phyloP scores from a whole-genome alignment of 306 rosid genomes.

The Acacia melanoxylon region DNA sequence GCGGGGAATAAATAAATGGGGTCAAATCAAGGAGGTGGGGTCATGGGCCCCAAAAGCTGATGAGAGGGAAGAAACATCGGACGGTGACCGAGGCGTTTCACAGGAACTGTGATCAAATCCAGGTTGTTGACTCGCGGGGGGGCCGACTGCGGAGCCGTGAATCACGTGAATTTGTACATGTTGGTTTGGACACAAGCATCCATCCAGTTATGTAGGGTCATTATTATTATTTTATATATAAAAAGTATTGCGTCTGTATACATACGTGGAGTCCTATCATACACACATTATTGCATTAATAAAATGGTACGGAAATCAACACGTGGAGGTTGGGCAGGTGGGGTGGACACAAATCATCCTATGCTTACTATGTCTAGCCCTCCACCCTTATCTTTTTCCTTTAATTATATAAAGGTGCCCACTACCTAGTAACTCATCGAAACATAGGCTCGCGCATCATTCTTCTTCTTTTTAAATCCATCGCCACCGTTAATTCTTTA shows the following conservation, averaged over 20 bases:
- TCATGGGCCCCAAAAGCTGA: not conserved
- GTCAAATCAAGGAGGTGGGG: slow-evolving; percentile 8
- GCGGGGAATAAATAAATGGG: not conserved
- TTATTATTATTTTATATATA: no score
- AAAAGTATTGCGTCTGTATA: no score
- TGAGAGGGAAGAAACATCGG: slow-evolving; percentile 1
- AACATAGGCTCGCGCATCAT: not conserved
- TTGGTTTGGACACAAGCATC: not conserved
- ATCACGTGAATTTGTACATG: slow-evolving; percentile 1
- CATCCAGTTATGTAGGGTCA: not conserved
- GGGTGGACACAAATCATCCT: not conserved
- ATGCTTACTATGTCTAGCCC: not conserved
- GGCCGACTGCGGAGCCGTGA: not conserved
- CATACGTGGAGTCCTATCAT: not conserved
- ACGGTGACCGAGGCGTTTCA: slow-evolving; percentile 7
- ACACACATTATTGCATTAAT: not conserved
- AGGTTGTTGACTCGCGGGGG: not conserved
- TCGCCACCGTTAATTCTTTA: not conserved
- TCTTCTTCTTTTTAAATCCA: not conserved
- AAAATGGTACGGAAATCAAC: not conserved
- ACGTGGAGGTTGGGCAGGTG: not conserved
- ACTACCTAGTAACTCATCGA: slow-evolving; percentile 19
- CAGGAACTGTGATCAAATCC: slow-evolving; percentile 16
- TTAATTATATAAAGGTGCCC: not conserved
- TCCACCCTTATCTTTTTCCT: no score